Conservation (phyloP, 345 rosid species). For the Eucalyptus decipiens region DNA sequence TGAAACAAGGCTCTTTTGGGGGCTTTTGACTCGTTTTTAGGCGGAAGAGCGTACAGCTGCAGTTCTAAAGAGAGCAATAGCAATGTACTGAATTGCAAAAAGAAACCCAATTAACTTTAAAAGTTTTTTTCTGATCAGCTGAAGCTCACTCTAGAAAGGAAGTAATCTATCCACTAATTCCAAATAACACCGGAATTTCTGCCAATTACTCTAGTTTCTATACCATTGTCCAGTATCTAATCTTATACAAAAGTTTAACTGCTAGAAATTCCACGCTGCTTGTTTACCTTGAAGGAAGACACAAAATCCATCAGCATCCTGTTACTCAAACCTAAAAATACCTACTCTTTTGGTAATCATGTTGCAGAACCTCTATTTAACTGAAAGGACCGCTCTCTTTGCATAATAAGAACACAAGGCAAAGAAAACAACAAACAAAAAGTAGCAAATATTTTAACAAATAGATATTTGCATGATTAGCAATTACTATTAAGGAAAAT, state of each 20-base stretch:
- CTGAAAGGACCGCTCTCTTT: not conserved
- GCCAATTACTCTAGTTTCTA: not conserved
- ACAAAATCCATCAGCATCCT: not conserved
- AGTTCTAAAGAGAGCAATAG: not conserved
- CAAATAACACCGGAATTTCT: not conserved
- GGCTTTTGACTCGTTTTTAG: not conserved
- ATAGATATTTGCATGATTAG: not conserved
- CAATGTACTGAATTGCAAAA: not conserved
- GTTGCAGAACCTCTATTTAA: not conserved
- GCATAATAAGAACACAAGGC: not conserved
- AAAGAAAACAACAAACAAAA: not conserved
- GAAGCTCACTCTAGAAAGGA: not conserved
- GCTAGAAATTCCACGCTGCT: not conserved
- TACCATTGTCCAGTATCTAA: not conserved
- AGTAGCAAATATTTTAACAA: not conserved
- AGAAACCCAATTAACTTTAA: not conserved
- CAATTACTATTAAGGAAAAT: not conserved
- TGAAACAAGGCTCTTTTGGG: not conserved
- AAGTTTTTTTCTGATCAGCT: not conserved
- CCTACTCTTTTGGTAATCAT: not conserved
- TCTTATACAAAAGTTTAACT: not conserved
- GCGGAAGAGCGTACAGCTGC: not conserved
- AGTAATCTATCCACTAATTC: not conserved
- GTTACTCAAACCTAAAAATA: not conserved
- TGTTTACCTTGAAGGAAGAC: not conserved